Conservation (phyloP, 768 basidiomycete species). For the Panus rudis region DNA sequence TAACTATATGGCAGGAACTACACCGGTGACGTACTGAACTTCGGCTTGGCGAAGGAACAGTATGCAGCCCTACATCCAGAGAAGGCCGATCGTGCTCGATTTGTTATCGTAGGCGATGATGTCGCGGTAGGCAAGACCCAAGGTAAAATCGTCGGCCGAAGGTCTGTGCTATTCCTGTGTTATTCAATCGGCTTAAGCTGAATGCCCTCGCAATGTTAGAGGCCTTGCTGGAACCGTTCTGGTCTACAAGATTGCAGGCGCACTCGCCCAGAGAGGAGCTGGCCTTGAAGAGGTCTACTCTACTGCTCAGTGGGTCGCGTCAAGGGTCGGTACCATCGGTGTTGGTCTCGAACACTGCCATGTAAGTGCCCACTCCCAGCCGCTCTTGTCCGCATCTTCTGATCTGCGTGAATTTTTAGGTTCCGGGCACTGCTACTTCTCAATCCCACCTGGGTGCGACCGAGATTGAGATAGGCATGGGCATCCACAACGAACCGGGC, state of each 20-base stretch:
- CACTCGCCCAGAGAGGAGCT: slow-evolving; percentile 62
- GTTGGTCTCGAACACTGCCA: slow-evolving; percentile 88
- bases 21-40: slow-evolving; percentile 87
- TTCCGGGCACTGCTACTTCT: slow-evolving; percentile 66
- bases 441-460: slow-evolving; percentile 46
- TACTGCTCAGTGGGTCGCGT: slow-evolving; percentile 57
- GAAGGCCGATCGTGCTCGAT: slow-evolving; percentile 59
- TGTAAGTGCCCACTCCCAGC: slow-evolving; percentile 38
- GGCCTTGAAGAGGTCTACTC: slow-evolving; percentile 61
- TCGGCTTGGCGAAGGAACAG: slow-evolving; percentile 84
- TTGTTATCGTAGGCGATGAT: slow-evolving; percentile 85
- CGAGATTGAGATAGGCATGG: slow-evolving; percentile 86
- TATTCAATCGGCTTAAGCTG: not conserved
- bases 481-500: slow-evolving; percentile 89
- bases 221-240: slow-evolving; percentile 77
- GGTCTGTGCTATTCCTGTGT: slow-evolving; percentile 33
- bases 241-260: slow-evolving; percentile 89
- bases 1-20: slow-evolving; percentile 52
- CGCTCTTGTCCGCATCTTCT: not conserved
- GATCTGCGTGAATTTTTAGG: slow-evolving; percentile 31
- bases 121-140: slow-evolving; percentile 79
- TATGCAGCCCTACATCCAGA: slow-evolving; percentile 65
- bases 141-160: slow-evolving; percentile 78
- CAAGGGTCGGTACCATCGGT: slow-evolving; percentile 74
- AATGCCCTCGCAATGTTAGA: slow-evolving; percentile 29